These are phyloP conservation scores for Cyberlindnera xishuangbannaensis DNA, from an alignment of 805 yeast genomes.

Conservation along the genomic window DNA sequence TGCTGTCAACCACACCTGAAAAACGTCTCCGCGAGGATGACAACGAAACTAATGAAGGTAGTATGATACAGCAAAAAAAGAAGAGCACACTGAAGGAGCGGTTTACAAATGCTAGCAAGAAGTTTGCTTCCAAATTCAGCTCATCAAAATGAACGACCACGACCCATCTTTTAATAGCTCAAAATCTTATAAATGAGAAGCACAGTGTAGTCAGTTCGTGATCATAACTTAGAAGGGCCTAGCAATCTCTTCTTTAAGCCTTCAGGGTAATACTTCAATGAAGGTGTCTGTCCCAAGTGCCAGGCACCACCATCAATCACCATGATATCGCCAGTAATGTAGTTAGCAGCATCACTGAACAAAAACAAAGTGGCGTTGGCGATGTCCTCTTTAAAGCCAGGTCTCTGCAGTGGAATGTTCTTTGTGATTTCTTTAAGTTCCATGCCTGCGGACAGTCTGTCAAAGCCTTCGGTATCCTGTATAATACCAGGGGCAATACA, in stretches of 20 bases:
- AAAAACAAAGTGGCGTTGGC: constrained; percentile 83
- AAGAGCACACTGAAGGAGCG: constrained; percentile 18
- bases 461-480: constrained; percentile 79
- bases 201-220: no score
- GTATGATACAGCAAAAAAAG: constrained; percentile 9
- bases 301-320: constrained; percentile 91
- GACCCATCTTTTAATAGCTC: background rate
- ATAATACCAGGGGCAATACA: constrained; percentile 92
- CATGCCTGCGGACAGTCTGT: constrained; percentile 46
- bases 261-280: constrained; percentile 40
- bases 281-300: constrained; percentile 57
- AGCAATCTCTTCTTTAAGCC: constrained; percentile 27
- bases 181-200: background rate
- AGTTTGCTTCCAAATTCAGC: constrained; percentile 21
- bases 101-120: constrained; percentile 24
- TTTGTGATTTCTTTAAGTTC: constrained; percentile 34
- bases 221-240: constrained; percentile 32
- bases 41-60: constrained; percentile 2
- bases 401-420: constrained; percentile 51
- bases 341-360: constrained; percentile 77
- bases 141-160: constrained; percentile 10
- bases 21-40: constrained; percentile 13
- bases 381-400: constrained; percentile 70
- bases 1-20: constrained; percentile 6
- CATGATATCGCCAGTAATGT: constrained; percentile 68